phyloP scores from a whole-genome alignment of 2,329 filamentous ascomycete genomes.

The Amauroascus niger region DNA sequence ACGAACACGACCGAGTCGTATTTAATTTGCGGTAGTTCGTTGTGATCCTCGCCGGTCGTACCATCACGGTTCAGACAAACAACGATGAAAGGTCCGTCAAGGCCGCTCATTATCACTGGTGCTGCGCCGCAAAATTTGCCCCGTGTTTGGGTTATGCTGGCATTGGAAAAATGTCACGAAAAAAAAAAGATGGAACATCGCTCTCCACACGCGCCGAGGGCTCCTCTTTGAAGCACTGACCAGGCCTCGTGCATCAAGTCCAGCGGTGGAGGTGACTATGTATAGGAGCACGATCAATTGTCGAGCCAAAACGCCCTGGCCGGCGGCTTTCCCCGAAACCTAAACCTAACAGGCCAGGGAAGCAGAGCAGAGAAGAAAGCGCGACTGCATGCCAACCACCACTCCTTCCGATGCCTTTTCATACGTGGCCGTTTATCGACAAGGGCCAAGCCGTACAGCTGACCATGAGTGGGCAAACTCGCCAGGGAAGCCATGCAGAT shows the following conservation, averaged over 20 bases:
- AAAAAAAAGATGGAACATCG: background rate
- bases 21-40: background rate
- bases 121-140: background rate
- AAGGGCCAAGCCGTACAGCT: conserved; percentile 3
- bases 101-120: background rate
- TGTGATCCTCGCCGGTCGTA: background rate
- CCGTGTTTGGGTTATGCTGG: background rate
- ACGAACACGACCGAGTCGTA: background rate
- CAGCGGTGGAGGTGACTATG: too few relatives aligned
- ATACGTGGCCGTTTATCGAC: conserved; percentile 8
- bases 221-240: background rate
- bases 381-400: too few relatives aligned
- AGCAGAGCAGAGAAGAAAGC: too few relatives aligned
- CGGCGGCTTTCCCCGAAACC: conserved; percentile 2
- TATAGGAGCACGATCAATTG: too few relatives aligned
- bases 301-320: too few relatives aligned
- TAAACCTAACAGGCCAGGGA: background rate
- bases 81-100: background rate
- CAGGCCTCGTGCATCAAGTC: too few relatives aligned
- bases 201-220: background rate
- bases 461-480: background rate
- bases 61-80: background rate
- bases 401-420: background rate
- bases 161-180: background rate
- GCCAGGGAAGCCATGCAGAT: conserved; percentile 5